Evolutionary conservation across 805 yeast species (phyloP).

Genomic region (Gaillardinia entomophila): DNA sequence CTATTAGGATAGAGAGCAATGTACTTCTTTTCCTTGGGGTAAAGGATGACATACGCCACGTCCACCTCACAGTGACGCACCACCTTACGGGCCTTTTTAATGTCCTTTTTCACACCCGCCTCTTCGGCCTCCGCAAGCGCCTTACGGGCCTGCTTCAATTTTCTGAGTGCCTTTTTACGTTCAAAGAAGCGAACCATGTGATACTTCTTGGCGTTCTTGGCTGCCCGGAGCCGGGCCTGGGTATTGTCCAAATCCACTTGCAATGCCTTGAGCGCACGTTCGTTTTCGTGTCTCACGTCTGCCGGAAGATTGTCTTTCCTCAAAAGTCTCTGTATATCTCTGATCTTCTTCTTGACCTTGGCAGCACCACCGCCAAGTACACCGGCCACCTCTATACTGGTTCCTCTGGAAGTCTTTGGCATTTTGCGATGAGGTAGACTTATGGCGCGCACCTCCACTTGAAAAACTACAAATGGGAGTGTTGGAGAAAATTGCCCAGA

Average conservation of each 20-base stretch:
- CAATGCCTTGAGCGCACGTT: constrained; percentile 67
- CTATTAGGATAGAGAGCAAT: constrained; percentile 64
- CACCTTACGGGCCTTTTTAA: constrained; percentile 42
- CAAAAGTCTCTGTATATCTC: constrained; percentile 77
- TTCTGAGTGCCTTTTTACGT: constrained; percentile 74
- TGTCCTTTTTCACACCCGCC: constrained; percentile 29
- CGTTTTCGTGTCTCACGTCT: constrained; percentile 60
- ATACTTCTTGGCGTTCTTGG: constrained; percentile 61
- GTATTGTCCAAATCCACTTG: constrained; percentile 51
- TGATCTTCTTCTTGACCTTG: constrained; percentile 74
- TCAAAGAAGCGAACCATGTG: constrained; percentile 94
- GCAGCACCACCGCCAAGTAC: constrained; percentile 32
- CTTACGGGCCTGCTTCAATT: constrained; percentile 49
- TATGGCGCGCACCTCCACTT: background rate
- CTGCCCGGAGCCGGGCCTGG: constrained; percentile 38
- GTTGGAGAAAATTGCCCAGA: constrained; percentile 73
- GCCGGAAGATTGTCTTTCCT: constrained; percentile 57
- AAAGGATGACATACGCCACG: constrained; percentile 66
- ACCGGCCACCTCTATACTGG: constrained; percentile 21
- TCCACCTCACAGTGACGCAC: constrained; percentile 60
- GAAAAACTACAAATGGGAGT: constrained; percentile 15
- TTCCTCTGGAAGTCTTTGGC: constrained; percentile 6
- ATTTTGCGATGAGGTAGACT: background rate
- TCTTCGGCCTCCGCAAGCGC: constrained; percentile 28
- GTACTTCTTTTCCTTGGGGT: constrained; percentile 76